Base-by-base conservation (phyloP, 768 basidiomycete species). In the Kwoniella pini region DNA sequence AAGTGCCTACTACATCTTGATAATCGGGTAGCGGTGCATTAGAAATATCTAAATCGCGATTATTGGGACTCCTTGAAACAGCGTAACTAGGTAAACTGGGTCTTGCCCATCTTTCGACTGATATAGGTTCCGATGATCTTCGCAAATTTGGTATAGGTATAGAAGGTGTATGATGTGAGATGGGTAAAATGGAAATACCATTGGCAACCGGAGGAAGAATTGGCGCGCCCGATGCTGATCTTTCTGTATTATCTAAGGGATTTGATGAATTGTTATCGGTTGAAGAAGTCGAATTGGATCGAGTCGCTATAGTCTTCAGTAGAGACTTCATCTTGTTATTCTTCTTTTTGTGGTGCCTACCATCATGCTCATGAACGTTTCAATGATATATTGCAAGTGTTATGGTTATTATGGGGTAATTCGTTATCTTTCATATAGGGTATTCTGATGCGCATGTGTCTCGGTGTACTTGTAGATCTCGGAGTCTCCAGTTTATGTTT, bases 1-100 rank as follows among this genome's bases (percentile, higher is more conserved):
- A 21, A 7, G 19, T n/a, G 22, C 28, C n/a, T 24, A 31, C 28
- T 7, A 40, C 48, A 50, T 45, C 57, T 53, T 59, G 40, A 53
- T 50, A 59, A 15, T 33, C 28, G 21, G 57, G 57, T 52, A 57
- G 24, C 17, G 44, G 40, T 1, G 28, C 31, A 9, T 21, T 22
- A 17, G 30, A 4, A 15, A 13, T 10, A 19, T 42, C 40, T 5
- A 9, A 6, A 6, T 19, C n/a, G 19, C 12, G 40, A 13, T 5
- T 42, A 36, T 44, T 17, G 15, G 26, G 15, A 13, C 9, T 42
- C n/a, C 55, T 46, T 4, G 57, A 59, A 3, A 59, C 57, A 10
- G 57, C 57, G 30, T 59, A 59, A 40, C 38, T 40, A 19, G 57
- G 57, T 27, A 51, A 26, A 13, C 24, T 50, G 28, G 57, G 49